phyloP scores from a whole-genome alignment of 306 rosid genomes.

The Crataegus laevigata region DNA sequence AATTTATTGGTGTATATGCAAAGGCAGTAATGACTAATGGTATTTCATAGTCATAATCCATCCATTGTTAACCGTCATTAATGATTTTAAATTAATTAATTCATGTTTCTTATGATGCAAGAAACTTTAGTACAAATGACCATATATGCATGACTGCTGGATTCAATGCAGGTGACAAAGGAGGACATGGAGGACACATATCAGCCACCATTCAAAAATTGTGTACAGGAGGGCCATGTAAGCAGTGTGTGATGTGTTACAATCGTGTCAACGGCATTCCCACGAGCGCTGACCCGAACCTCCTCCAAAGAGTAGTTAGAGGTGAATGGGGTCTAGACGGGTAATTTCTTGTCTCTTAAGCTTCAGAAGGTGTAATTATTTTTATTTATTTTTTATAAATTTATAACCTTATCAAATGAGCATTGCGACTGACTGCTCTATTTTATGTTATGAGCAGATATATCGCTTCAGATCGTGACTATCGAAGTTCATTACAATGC shows the following conservation, averaged over 20 bases:
- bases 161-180: conserved; percentile 48
- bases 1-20: too few species aligned
- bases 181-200: conserved; percentile 80
- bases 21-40: too few species aligned
- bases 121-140: neutral
- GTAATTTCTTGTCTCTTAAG: conserved; percentile 10
- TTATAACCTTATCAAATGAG: neutral
- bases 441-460: conserved; percentile 30
- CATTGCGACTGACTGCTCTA: neutral
- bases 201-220: conserved; percentile 71
- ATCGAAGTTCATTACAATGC: conserved; percentile 46
- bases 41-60: too few species aligned
- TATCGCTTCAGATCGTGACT: conserved; percentile 75
- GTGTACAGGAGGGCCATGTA: conserved; percentile 71
- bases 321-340: conserved; percentile 78
- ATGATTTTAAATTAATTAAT: neutral
- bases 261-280: conserved; percentile 82
- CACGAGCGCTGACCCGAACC: conserved; percentile 77
- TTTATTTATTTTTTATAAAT: too few species aligned
- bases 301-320: conserved; percentile 61
- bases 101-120: neutral
- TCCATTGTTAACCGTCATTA: neutral
- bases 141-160: neutral
- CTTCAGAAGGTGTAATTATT: neutral
- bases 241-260: conserved; percentile 88